Base-by-base conservation (phyloP, 2,329 filamentous ascomycete genomes). In the Sclerotinia nivalis region DNA sequence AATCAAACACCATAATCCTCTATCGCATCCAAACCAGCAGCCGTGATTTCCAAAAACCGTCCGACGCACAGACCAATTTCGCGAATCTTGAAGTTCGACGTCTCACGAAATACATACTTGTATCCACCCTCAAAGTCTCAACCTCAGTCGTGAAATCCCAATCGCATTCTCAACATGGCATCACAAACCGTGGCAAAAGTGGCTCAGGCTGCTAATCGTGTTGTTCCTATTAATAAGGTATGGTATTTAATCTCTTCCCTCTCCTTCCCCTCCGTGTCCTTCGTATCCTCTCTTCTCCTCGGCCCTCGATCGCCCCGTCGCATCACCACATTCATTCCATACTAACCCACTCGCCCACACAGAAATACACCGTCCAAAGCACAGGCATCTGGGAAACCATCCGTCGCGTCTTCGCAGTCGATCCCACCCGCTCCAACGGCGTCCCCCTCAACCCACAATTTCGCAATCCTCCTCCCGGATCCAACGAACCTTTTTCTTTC, bases 311-410 rank as follows among this genome's bases (percentile, higher is more conserved):
- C 28, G 52, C 49, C 58, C 31, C 62, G 68, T 64, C 66, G 65
- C 60, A 54, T 68, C 37, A 69, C 73, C 72, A 72, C 73, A 71
- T 72, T 70, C 75, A 55, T 22, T 22, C 75, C 77, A 74, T 68
- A 60, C 47, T 20, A 55, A 6, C 13, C 37, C 56, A 31, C 49
- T 13, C 12, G 15, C 25, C 9, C 28, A 15, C 20, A 60, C 78
- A 99, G 95, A 98, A 98, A 92, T 95, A 99, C 84, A 97, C 94
- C 49, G 85, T 98, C 73, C 92, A 97, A 80, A 96, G 95, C 66
- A 88, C 86, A 52, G 96, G 96, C 54, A 84, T 98, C 81, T 98
- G 93, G 92, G 93, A 95, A 79, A 84, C 84, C 69, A 83, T 99
- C 80, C 93, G 94, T 80, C 88, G 89, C 75, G 80, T 90, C 76